Base-by-base conservation (phyloP, 2,329 filamentous ascomycete genomes). In the Malbranchea cinnamomea region DNA sequence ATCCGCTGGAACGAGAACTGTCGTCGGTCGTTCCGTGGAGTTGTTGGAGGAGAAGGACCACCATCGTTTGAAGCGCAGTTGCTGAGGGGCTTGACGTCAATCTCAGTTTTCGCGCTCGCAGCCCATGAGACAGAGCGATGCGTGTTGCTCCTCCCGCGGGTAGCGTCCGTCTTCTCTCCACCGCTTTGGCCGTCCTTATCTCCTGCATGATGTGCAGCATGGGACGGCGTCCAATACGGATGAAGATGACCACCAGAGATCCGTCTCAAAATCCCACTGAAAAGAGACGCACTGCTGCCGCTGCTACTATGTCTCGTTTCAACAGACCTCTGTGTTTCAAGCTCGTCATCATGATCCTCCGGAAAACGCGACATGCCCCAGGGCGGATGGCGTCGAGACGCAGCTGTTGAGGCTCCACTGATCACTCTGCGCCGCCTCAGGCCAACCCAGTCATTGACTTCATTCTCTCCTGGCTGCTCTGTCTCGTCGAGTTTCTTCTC, bases 1-100 rank as follows among this genome's bases (percentile, higher is more conserved):
- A 93, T 73, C 41, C 79, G 83, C 40, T 85, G 78, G 63, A 95
- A 95, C 11, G 81, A 91, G 57, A 95, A 98, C 48, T 93, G 82
- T 36, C 87, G 69, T 40, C 63, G 69, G 7, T 78, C 71, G 29
- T 39, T 10, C 35, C 31, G 19, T 17, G 26, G n/a, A 34, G 29
- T 29, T 44, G 28, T 33, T 32, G 29, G 35, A 43, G 28, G 32
- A 35, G 22, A 33, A 42, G 31, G 12, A 42, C 30, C 10, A 41
- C 37, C 27, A 41, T 42, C n/a, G 40, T 40, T 23, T 41, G 36
- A 27, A 41, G 28, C 53, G 44, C 26, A 53, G 50, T 5, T 47
- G 48, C 52, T 52, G 54, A 7, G 44, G 36, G 24, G 54, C 12
- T 15, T 30, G 9, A 23, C 19, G n/a, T n/a, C n/a, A n/a, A n/a